phyloP scores from a whole-genome alignment of 2,329 filamentous ascomycete species.

The Aspergillus bombycis region DNA sequence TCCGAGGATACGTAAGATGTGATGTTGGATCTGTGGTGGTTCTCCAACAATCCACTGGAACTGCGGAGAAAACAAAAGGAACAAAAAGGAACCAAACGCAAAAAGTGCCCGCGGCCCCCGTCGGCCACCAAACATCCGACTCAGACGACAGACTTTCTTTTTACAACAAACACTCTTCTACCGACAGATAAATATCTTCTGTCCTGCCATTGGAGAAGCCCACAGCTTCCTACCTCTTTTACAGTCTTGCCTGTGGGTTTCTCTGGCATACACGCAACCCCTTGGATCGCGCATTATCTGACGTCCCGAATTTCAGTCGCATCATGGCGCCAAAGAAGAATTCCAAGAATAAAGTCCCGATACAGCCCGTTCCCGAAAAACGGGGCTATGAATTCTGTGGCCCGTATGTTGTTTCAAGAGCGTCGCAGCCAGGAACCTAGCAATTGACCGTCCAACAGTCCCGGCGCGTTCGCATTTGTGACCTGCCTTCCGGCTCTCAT shows the following conservation, averaged over 20 bases:
- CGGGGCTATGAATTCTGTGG: constrained; percentile 53
- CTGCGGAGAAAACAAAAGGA: constrained; percentile 1
- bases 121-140: constrained; percentile 7
- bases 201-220: not conserved
- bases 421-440: not conserved
- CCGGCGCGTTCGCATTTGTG: constrained; percentile 76
- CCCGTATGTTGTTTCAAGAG: constrained; percentile 42
- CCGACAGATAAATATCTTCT: no score
- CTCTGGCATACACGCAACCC: not conserved
- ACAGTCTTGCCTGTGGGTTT: not conserved
- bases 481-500: constrained; percentile 78
- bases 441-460: constrained; percentile 51
- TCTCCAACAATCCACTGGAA: constrained; percentile 1
- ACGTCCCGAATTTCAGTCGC: not conserved
- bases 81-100: not conserved
- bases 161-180: no score
- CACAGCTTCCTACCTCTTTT: not conserved
- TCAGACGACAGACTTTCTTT: not conserved
- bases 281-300: no score
- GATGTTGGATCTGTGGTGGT: not conserved
- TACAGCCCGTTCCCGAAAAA: constrained; percentile 43
- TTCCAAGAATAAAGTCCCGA: constrained; percentile 32
- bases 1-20: not conserved
- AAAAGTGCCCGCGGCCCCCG: constrained; percentile 3
- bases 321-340: constrained; percentile 39